Evolutionary conservation across 108 stramenopile species (phyloP), one percentile per base, ranked within the genome.

Genomic region (Epithemia pelagica): DNA sequence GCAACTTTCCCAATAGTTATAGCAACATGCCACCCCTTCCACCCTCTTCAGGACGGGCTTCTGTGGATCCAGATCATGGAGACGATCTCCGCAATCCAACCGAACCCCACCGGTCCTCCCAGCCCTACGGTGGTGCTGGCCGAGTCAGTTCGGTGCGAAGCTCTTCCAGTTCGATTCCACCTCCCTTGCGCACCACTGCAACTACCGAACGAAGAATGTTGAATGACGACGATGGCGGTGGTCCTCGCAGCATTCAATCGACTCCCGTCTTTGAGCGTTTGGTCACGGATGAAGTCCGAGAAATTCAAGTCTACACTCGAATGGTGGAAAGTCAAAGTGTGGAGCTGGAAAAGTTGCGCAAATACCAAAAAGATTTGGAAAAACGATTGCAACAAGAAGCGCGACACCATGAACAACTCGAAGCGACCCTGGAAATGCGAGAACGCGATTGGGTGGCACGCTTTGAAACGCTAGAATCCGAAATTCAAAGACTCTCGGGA

Each of bases 251-350:
- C 31, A 71, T 52, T 20, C 80, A 69, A 26, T 79, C 85, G 54
- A 79, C 85, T 24, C 85, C 85, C 19, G 72, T 84, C 24, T 81
- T 84, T 54, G 73, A 88, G 61, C 73, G 86, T 31, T 62, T 84
- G 27, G 81, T 78, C 26, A 70, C 78, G 0, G 87, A 81, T 64
- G 87, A 84, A 64, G 83, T 80, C 15, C 80, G 81, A 54, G 82
- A 82, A 63, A 33, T 81, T 20, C 78, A 78, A 63, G 71, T 77
- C 19, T 82, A 77, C 60, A 54, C 73, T 20, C 71, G 82, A 0
- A 81, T 84, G n/a, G 78, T 84, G 52, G 81, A 84, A 65, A 77
- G 68, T 59, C 77, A 82, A 61, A 81, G 78, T 54, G 58, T 60
- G 21, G 25, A 73, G 28, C 52, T 85, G 53, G 74, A 60, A 8